These are phyloP conservation scores for Solanum habrochaites DNA, from an alignment of 257 asterid species.

Conservation along the genomic window DNA sequence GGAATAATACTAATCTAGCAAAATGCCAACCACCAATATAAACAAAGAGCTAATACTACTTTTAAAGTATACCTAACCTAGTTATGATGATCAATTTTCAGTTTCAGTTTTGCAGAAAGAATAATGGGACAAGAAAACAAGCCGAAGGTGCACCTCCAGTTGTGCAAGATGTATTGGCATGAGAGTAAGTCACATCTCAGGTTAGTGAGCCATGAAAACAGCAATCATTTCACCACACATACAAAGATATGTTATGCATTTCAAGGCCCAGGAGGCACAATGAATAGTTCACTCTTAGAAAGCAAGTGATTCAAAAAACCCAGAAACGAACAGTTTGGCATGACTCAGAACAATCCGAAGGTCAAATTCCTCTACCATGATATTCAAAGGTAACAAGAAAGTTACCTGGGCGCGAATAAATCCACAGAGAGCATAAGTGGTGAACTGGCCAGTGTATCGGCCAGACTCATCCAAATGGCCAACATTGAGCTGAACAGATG, in stretches of 20 bases:
- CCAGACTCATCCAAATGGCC: slow-evolving; percentile 83
- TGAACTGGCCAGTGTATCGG: slow-evolving; percentile 39
- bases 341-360: not conserved
- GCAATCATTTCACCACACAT: not conserved
- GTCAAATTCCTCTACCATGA: not conserved
- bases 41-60: not conserved
- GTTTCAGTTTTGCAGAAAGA: not conserved
- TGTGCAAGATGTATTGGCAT: not conserved
- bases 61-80: not conserved
- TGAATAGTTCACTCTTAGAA: not conserved
- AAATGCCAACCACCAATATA: not conserved
- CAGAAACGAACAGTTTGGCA: not conserved
- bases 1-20: not conserved
- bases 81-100: not conserved
- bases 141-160: not conserved
- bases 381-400: not conserved
- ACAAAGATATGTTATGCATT: not conserved
- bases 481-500: slow-evolving; percentile 72
- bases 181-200: not conserved
- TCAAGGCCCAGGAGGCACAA: not conserved
- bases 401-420: slow-evolving; percentile 75
- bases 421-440: slow-evolving; percentile 84
- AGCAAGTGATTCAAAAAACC: not conserved
- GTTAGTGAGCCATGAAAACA: not conserved
- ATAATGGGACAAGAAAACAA: not conserved